Conservation (phyloP, 2,329 filamentous ascomycete species). For the Pseudogymnoascus sp. region DNA sequence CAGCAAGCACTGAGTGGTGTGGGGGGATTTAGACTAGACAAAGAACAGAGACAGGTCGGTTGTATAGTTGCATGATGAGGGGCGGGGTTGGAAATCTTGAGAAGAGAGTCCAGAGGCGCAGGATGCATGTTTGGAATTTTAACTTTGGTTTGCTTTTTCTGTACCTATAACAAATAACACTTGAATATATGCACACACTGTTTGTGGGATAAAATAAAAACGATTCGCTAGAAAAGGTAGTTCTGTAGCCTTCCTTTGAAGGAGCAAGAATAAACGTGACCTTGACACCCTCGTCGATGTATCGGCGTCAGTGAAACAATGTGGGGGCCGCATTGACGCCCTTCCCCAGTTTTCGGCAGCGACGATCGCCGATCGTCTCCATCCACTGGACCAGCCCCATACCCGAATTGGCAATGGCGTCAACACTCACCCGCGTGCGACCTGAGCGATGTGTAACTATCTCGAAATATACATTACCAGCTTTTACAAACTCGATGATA, state of each 20-base stretch:
- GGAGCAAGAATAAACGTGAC: background rate
- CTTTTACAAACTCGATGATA: background rate
- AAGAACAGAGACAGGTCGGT: slow-evolving; percentile 37
- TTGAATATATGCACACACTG: background rate
- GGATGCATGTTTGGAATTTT: slow-evolving; percentile 5
- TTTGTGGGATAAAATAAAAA: background rate
- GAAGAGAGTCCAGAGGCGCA: slow-evolving; percentile 16
- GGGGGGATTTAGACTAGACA: background rate
- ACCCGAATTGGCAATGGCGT: background rate
- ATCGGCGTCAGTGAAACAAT: background rate
- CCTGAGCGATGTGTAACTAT: background rate
- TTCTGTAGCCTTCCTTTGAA: too few species aligned
- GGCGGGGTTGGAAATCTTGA: slow-evolving; percentile 20
- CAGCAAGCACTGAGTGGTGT: background rate
- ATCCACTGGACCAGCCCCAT: background rate
- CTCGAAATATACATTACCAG: background rate
- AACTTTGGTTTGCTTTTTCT: background rate
- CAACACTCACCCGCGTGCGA: background rate
- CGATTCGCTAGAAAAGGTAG: too few species aligned
- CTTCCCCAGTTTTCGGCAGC: background rate
- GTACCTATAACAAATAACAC: background rate
- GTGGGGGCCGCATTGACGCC: background rate
- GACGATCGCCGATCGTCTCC: background rate
- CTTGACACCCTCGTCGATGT: background rate
- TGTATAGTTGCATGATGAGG: slow-evolving; percentile 33